Evolutionary conservation across 306 rosid species (phyloP).

Genomic region (Vigna hirtella): DNA sequence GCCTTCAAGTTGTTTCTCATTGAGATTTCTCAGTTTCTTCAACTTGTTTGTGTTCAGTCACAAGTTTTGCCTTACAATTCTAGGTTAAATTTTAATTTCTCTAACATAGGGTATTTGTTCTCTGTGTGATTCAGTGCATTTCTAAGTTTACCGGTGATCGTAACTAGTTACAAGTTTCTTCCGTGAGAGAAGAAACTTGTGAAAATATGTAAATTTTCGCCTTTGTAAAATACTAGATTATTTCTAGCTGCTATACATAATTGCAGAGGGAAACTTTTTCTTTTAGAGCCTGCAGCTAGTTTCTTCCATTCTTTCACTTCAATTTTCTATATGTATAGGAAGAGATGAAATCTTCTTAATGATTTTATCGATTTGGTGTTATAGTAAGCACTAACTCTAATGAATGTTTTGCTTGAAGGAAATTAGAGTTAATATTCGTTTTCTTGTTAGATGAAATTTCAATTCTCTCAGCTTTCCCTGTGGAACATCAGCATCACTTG

Average conservation of each 20-base stretch:
- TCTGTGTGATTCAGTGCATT: conserved; percentile 6
- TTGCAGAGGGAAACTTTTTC: neutral
- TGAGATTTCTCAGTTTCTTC: conserved; percentile 33
- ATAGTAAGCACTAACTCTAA: neutral
- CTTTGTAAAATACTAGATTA: neutral
- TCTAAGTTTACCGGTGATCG: neutral
- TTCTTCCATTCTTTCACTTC: neutral
- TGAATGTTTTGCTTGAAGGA: neutral
- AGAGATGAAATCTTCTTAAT: neutral
- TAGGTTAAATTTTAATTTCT: neutral
- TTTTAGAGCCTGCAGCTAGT: neutral
- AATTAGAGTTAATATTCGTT: neutral
- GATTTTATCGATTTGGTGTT: neutral
- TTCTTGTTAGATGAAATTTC: neutral
- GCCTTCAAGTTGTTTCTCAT: neutral
- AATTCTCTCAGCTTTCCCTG: neutral
- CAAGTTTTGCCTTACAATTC: neutral
- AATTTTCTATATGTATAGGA: conserved; percentile 8
- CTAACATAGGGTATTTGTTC: neutral
- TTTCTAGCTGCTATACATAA: neutral
- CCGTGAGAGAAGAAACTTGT: conserved; percentile 28
- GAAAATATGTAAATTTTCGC: conserved; percentile 31
- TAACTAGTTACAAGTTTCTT: conserved; percentile 13
- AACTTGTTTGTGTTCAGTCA: conserved; percentile 34
- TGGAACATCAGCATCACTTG: neutral